Base-by-base conservation (phyloP, 768 basidiomycete species). In the Boletus eberwhitei region DNA sequence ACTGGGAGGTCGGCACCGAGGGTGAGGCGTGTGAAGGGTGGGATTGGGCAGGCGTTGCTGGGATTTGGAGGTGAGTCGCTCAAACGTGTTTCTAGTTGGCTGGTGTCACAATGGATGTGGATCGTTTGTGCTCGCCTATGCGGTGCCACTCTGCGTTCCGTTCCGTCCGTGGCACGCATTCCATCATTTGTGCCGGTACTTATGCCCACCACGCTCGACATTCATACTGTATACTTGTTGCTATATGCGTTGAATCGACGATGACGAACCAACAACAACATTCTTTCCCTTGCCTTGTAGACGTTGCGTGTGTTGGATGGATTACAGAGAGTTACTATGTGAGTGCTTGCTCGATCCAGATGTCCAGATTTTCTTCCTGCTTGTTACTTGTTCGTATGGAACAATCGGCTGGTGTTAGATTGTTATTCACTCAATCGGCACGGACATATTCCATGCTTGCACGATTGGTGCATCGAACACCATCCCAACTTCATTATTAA, bases 41-140 rank as follows among this genome's bases (percentile, higher is more conserved):
- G 80, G 82, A 83, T 60, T 84, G 83, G 82, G 83, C 81, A 2
- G 82, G 80, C 8, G 79, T 76, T 3, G 64, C 72, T 40, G 82
- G 82, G 17, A 69, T 74, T 46, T 84, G 82, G 81, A 74, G 75
- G 81, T 81, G 59, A 60, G 79, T 69, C 4, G 3, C 11, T 14
- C 44, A 16, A 14, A 21, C 16, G 29, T 37, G 16, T 41, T 50
- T 39, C 40, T 8, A 26, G 24, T 6, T 2, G 22, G 44, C 8
- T 35, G 35, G n/a, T 46, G 31, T 32, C 19, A 21, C 2, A 9
- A 8, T 17, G 41, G 43, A 42, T 24, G 22, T 5, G 41, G 14
- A 22, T 42, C 8, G 19, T n/a, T 14, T 5, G 31, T 44, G 40
- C 19, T n/a, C 13, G 17, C 32, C 32, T 14, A 12, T 19, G 19